These are phyloP conservation scores for Nakazawaea anatomiae DNA, from an alignment of 805 yeast genomes.

Conservation along the genomic window DNA sequence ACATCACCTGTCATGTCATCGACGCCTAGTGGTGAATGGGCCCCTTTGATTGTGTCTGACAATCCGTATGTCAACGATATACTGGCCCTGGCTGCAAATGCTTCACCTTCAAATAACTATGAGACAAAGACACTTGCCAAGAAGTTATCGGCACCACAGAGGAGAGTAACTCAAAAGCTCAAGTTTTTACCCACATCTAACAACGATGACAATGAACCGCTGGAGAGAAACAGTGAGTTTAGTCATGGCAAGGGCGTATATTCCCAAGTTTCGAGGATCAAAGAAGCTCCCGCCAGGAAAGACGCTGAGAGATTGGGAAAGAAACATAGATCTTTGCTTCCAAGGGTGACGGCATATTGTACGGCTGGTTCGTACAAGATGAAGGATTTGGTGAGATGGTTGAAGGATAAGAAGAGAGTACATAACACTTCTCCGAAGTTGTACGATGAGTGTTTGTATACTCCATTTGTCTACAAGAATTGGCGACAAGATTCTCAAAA, in stretches of 20 bases:
- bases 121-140: conserved; percentile 26
- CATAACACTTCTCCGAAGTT: conserved; percentile 80
- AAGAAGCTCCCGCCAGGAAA: conserved; percentile 81
- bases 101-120: too few species aligned
- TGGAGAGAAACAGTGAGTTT: not conserved
- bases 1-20: not conserved
- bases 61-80: not conserved
- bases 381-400: conserved; percentile 82
- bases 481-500: conserved; percentile 47
- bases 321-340: conserved; percentile 74
- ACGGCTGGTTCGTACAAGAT: conserved; percentile 90
- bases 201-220: conserved; percentile 11
- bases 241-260: conserved; percentile 50
- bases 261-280: conserved; percentile 78
- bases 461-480: conserved; percentile 80
- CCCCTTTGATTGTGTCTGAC: not conserved
- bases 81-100: not conserved
- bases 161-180: conserved; percentile 69
- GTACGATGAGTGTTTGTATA: conserved; percentile 91
- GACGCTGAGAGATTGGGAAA: conserved; percentile 94
- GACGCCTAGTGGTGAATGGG: not conserved
- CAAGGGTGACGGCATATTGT: conserved; percentile 94
- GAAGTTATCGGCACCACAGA: conserved; percentile 58
- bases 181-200: conserved; percentile 45
- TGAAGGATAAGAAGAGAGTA: conserved; percentile 66